Base-by-base conservation (phyloP, 2,329 filamentous ascomycete genomes). In the Blastomyces emzantsi region DNA sequence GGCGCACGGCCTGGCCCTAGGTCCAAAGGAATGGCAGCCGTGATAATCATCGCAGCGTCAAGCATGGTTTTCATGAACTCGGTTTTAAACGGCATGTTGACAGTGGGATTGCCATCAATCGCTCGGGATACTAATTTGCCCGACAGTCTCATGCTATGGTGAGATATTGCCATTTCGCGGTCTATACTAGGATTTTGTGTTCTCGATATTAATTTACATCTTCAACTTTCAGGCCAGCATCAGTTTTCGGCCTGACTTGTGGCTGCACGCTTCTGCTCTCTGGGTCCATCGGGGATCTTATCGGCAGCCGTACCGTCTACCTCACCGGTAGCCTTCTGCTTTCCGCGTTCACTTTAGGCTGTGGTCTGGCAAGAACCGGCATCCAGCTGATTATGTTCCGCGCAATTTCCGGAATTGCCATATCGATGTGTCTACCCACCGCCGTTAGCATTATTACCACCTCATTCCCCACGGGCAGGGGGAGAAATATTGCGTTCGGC, bases 401-500 rank as follows among this genome's bases (percentile, higher is more conserved):
- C 19, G 76, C 75, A 5, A 70, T 78, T 33, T 75, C 75, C 63
- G 79, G 79, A 9, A 67, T 81, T 39, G 77, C 78, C 0, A 71
- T 79, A 2, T 78, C 78, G 2, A 73, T 81, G 49, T 79, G 76
- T 63, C 69, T 82, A 8, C 79, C 81, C 0, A 76, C 77, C 0
- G 77, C 78, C 0, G 78, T 82, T 0, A 76, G 74, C 57, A 76
- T 83, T 56, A 78, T 83, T 60, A 79, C 80, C 0, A 73, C 70
- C 25, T 78, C 76, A 1, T 77, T 81, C 30, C 77, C 76, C 1
- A 69, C 72, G 39, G 80, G 79, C 19, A 76, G 75, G 55, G 69
- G 73, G 45, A 73, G 81, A 15, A 82, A 83, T 65, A 74, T 82
- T 36, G 81, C 78, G 1, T 82, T 83, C 67, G 78, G 80, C 0